phyloP scores from a whole-genome alignment of 495 filamentous ascomycete species.

The Glonium stellatum region DNA sequence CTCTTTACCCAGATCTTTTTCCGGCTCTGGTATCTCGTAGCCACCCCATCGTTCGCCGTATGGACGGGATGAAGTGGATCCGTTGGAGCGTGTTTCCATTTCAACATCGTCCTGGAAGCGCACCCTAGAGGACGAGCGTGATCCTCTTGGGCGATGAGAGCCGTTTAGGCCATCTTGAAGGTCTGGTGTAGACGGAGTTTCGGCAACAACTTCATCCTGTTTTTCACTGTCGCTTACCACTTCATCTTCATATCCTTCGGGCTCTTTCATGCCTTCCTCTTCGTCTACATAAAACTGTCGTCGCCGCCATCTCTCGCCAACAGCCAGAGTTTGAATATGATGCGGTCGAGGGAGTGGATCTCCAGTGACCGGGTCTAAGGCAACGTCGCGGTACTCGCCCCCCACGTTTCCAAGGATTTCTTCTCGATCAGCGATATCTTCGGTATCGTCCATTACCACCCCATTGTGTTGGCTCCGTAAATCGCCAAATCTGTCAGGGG shows the following conservation, averaged over 20 bases:
- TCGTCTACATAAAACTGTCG: slow-evolving; percentile 75
- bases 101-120: slow-evolving; percentile 74
- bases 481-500: slow-evolving; percentile 14
- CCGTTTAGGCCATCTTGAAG: slow-evolving; percentile 28
- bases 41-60: slow-evolving; percentile 71
- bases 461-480: slow-evolving; percentile 4
- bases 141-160: slow-evolving; percentile 43
- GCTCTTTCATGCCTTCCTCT: slow-evolving; percentile 61
- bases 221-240: slow-evolving; percentile 42
- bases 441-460: slow-evolving; percentile 31
- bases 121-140: slow-evolving; percentile 77
- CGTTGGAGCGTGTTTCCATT: slow-evolving; percentile 67
- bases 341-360: neutral
- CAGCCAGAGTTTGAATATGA: slow-evolving; percentile 16
- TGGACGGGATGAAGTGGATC: slow-evolving; percentile 70
- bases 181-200: slow-evolving; percentile 4
- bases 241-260: slow-evolving; percentile 58
- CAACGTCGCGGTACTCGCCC: slow-evolving; percentile 20
- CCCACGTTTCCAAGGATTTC: slow-evolving; percentile 37
- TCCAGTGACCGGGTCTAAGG: neutral
- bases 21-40: slow-evolving; percentile 72
- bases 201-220: slow-evolving; percentile 22
- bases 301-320: slow-evolving; percentile 64
- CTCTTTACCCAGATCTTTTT: slow-evolving; percentile 77
- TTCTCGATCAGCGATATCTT: slow-evolving; percentile 44